phyloP scores from a whole-genome alignment of 148 eudicot species.

The Fagopyrum homotropicum region DNA sequence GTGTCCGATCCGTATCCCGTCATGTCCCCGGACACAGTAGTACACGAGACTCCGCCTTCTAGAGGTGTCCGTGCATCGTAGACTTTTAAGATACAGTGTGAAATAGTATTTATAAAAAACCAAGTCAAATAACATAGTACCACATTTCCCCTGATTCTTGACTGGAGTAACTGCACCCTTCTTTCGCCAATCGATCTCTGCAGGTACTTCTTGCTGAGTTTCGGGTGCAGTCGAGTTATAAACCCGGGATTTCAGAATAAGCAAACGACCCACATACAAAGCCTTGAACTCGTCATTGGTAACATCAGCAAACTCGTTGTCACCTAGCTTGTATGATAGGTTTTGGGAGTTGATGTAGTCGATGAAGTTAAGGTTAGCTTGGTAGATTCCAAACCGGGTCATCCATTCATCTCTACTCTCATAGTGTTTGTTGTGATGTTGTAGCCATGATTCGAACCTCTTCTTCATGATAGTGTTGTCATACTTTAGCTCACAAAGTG shows the following conservation, averaged over 20 bases:
- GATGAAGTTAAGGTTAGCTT: conserved; percentile 32
- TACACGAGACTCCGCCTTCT: no score
- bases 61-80: no score
- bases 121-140: conserved; percentile 21
- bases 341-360: conserved; percentile 33
- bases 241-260: neutral
- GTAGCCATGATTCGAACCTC: conserved; percentile 28
- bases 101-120: no score
- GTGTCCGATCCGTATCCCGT: no score
- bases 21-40: no score
- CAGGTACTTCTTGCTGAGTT: conserved; percentile 16
- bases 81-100: no score
- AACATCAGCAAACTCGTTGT: conserved; percentile 55
- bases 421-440: conserved; percentile 19
- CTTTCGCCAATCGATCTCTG: conserved; percentile 55
- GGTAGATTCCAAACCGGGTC: conserved; percentile 35
- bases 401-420: conserved; percentile 24
- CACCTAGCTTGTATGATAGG: conserved; percentile 38
- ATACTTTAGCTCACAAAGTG: neutral
- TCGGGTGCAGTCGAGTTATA: neutral
- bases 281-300: conserved; percentile 48
- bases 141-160: conserved; percentile 64
- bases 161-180: conserved; percentile 62
- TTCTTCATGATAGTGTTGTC: conserved; percentile 15
- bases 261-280: conserved; percentile 26